phyloP scores from a whole-genome alignment of 1,284 basidiomycete genomes.

The Pisolithus thermaeus region DNA sequence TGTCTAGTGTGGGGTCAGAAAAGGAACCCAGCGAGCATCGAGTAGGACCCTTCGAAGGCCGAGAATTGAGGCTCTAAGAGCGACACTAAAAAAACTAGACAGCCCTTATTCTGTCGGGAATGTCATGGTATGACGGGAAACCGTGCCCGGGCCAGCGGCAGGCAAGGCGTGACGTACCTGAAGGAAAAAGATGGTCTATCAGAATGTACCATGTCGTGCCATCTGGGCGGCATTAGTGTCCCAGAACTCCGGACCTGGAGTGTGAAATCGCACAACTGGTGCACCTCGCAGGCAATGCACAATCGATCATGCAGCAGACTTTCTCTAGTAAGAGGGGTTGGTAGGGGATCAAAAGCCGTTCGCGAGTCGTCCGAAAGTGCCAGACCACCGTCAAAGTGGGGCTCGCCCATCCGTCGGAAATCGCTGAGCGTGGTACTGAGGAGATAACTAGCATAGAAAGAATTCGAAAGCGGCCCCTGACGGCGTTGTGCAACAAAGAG shows the following conservation, averaged over 20 bases:
- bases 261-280: too few species aligned
- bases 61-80: too few species aligned
- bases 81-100: too few species aligned
- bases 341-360: slow-evolving; percentile 59
- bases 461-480: slow-evolving; percentile 90
- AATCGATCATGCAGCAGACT: slow-evolving; percentile 64
- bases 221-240: too few species aligned
- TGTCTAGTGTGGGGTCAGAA: too few species aligned
- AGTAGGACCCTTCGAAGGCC: slow-evolving; percentile 51
- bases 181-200: too few species aligned
- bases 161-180: too few species aligned
- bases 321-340: slow-evolving; percentile 66
- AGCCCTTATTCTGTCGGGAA: too few species aligned
- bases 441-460: slow-evolving; percentile 15
- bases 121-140: too few species aligned
- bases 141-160: too few species aligned
- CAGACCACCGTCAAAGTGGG: slow-evolving; percentile 82
- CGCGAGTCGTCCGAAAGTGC: slow-evolving; percentile 40
- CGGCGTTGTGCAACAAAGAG: slow-evolving; percentile 76
- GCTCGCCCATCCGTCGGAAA: slow-evolving; percentile 72
- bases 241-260: too few species aligned
- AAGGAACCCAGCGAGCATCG: not conserved
- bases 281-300: slow-evolving; percentile 43
- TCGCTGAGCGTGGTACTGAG: slow-evolving; percentile 9
- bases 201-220: too few species aligned